Evolutionary conservation across 176 grass and related monocot species (phyloP).

Genomic region (Ampelocalamus luodianensis): DNA sequence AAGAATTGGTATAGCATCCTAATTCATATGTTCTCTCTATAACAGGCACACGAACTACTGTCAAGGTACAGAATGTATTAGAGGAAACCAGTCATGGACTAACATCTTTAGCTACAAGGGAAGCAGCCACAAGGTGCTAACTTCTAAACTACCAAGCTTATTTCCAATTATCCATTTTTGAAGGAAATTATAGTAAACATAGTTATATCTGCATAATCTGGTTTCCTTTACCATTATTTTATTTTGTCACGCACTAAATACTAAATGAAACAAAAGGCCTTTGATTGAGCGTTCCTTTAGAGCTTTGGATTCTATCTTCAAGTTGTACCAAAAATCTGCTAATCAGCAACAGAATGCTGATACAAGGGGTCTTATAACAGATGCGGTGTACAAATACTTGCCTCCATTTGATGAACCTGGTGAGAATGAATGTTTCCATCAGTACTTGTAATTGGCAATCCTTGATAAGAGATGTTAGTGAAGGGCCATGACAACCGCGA

Average conservation of each 20-base stretch:
- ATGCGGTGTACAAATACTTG: slow-evolving; percentile 42
- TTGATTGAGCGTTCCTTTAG: background rate
- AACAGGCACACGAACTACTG: background rate
- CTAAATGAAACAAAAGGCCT: background rate
- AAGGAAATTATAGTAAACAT: background rate
- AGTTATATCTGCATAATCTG: background rate
- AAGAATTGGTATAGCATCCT: background rate
- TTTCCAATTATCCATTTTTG: background rate
- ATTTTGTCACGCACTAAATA: background rate
- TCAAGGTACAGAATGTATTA: background rate
- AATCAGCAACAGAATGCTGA: background rate
- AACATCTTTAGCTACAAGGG: slow-evolving; percentile 19
- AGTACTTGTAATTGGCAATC: slow-evolving; percentile 50
- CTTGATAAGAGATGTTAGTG: slow-evolving; percentile 61
- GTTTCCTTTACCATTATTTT: background rate
- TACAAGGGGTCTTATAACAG: background rate
- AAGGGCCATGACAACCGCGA: slow-evolving; percentile 54
- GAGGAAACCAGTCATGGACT: background rate
- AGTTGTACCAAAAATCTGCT: background rate
- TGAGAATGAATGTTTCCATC: slow-evolving; percentile 46
- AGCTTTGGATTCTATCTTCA: background rate
- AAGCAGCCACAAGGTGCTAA: background rate
- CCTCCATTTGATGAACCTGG: slow-evolving; percentile 56
- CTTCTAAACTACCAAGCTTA: background rate
- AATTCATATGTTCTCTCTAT: background rate